These are phyloP conservation scores for Rhizomucor miehei DNA, from an alignment of 371 early-diverging fungal genomes.

Conservation along the genomic window DNA sequence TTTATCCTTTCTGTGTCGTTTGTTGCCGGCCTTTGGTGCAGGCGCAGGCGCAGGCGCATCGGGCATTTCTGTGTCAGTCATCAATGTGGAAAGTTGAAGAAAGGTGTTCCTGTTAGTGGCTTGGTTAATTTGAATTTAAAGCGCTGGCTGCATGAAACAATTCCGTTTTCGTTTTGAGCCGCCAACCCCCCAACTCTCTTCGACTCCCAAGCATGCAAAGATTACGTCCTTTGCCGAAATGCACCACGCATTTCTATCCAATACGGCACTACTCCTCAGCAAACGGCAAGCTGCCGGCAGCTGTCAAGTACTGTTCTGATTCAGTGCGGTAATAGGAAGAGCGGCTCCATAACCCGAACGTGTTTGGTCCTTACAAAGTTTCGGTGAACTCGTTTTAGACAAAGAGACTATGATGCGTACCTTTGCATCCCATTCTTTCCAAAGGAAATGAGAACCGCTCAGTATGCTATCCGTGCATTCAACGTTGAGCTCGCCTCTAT, in stretches of 20 bases:
- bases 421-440: slow-evolving; percentile 77
- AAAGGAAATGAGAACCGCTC: slow-evolving; percentile 50
- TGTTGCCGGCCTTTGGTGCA: slow-evolving; percentile 16
- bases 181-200: too few relatives aligned
- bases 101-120: too few relatives aligned
- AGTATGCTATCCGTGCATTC: slow-evolving; percentile 83
- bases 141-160: too few relatives aligned
- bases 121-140: too few relatives aligned
- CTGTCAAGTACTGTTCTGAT: slow-evolving; percentile 36
- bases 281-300: slow-evolving; percentile 16
- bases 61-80: not conserved
- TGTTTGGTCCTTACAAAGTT: not conserved
- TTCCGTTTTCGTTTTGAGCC: too few relatives aligned
- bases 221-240: too few relatives aligned
- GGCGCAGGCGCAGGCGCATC: not conserved
- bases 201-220: too few relatives aligned
- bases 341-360: not conserved
- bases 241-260: too few relatives aligned
- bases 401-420: slow-evolving; percentile 77
- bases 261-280: too few relatives aligned
- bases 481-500: slow-evolving; percentile 84
- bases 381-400: slow-evolving; percentile 21
- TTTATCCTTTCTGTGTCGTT: slow-evolving; percentile 40
- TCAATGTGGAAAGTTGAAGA: not conserved
- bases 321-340: slow-evolving; percentile 33